Percentiles rank a stretch among this genome's conserved stretches.
Conservation (phyloP, 805 yeast species). For the Starmerella asiatica region DNA sequence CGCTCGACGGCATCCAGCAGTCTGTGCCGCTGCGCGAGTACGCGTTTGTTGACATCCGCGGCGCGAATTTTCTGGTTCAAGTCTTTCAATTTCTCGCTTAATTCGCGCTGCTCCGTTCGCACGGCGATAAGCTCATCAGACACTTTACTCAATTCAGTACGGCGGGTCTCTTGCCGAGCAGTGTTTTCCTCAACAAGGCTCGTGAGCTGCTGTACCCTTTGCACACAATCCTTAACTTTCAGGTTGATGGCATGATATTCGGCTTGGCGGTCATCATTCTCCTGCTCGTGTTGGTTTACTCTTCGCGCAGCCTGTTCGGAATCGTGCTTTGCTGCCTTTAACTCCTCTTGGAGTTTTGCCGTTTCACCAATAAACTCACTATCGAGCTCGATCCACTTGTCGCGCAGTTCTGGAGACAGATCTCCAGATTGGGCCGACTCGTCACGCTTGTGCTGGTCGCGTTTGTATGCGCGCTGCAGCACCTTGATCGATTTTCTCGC, state of each 20-base stretch:
- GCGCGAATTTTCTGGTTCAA: constrained; percentile 52
- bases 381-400: constrained; percentile 7
- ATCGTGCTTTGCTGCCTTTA: not conserved
- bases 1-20: constrained; percentile 60
- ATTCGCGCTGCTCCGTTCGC: constrained; percentile 20
- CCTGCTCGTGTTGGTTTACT: not conserved
- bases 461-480: constrained; percentile 8
- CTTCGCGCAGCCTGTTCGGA: not conserved
- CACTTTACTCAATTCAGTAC: constrained; percentile 14
- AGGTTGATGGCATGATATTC: constrained; percentile 2
- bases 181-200: constrained; percentile 11
- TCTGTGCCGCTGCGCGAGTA: constrained; percentile 52
- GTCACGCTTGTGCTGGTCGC: constrained; percentile 1
- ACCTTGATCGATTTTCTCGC: constrained; percentile 5
- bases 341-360: constrained; percentile 7
- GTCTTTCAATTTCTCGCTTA: constrained; percentile 40
- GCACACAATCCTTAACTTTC: constrained; percentile 4
- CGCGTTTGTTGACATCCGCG: constrained; percentile 61
- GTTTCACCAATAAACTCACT: constrained; percentile 6
- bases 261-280: constrained; percentile 1
- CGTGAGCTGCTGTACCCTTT: constrained; percentile 8
- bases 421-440: not conserved
- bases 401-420: constrained; percentile 2
- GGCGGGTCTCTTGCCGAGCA: constrained; percentile 6
- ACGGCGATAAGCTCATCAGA: constrained; percentile 14